phyloP scores from a whole-genome alignment of 2,329 filamentous ascomycete species.

The Ophiostoma sp. region DNA sequence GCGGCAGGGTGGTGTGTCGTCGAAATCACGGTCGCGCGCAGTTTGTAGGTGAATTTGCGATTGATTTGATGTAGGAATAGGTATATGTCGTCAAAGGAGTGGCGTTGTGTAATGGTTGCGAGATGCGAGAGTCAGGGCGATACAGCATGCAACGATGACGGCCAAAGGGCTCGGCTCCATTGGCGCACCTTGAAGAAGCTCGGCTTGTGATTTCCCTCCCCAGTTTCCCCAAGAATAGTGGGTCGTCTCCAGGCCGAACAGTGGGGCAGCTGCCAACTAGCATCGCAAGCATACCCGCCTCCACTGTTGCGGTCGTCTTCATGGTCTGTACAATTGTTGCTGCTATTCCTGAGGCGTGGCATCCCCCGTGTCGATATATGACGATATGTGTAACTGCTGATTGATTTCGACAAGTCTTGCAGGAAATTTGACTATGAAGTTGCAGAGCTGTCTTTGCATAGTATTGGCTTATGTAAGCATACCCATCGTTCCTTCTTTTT shows the following conservation, averaged over 20 bases:
- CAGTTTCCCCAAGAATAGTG: conserved; percentile 16
- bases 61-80: background rate
- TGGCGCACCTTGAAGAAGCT: conserved; percentile 12
- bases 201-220: conserved; percentile 17
- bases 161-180: background rate
- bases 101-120: background rate
- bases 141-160: background rate
- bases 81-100: background rate
- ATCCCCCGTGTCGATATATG: background rate
- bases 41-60: background rate
- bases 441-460: background rate
- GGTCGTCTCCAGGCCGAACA: background rate
- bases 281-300: conserved; percentile 9
- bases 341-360: background rate
- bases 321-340: background rate
- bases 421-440: background rate
- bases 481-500: background rate
- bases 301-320: conserved; percentile 2
- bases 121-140: background rate
- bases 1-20: background rate
- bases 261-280: conserved; percentile 6
- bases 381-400: too few relatives aligned
- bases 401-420: background rate
- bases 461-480: background rate
- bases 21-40: background rate